Evolutionary conservation across 2,329 filamentous ascomycete species (phyloP).

Genomic region (Exophiala spinifera): DNA sequence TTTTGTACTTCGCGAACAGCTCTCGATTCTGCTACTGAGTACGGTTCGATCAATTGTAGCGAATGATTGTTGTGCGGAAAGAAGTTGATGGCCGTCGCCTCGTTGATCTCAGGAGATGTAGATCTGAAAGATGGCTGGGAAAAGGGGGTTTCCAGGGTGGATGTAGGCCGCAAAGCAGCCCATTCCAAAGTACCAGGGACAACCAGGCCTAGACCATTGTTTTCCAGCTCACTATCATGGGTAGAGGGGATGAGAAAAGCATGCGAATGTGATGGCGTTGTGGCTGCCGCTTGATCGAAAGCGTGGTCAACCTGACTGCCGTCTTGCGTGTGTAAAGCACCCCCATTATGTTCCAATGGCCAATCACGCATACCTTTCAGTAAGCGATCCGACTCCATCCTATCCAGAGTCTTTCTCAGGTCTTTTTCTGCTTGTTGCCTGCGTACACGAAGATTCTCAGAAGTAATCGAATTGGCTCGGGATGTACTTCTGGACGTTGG

Average conservation of each 20-base stretch:
- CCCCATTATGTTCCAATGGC: constrained; percentile 1
- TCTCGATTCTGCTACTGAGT: constrained; percentile 32
- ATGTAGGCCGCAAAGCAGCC: constrained; percentile 46
- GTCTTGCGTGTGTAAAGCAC: neutral
- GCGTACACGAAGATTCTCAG: constrained; percentile 38
- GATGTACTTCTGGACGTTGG: constrained; percentile 46
- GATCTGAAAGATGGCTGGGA: constrained; percentile 43
- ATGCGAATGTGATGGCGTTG: constrained; percentile 1
- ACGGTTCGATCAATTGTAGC: constrained; percentile 60
- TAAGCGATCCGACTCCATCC: constrained; percentile 29
- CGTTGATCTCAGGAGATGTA: constrained; percentile 57
- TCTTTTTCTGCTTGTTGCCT: constrained; percentile 28
- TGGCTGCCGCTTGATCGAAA: neutral
- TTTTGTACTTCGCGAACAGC: constrained; percentile 33
- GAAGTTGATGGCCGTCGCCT: constrained; percentile 59
- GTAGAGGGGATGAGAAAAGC: neutral
- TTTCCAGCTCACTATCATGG: neutral
- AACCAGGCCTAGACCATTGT: constrained; percentile 14
- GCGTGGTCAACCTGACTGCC: neutral
- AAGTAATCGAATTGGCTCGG: constrained; percentile 44
- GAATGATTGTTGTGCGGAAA: constrained; percentile 64
- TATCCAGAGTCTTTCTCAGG: constrained; percentile 27
- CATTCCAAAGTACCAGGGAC: constrained; percentile 37
- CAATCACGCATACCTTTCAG: constrained; percentile 14
- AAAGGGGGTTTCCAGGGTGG: constrained; percentile 49